Conservation (phyloP, 129 eudicot genomes). For the Daucus carota region DH1_v3.0 NC_030385.2:25864501-25865000, state of each 20-base stretch:
- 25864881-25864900: slow-evolving; percentile 34
- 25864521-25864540: slow-evolving; percentile 1
- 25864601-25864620: slow-evolving; percentile 10
- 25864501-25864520: neutral
- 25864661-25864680: slow-evolving; percentile 17
- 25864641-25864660: neutral
- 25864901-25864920: slow-evolving; percentile 57
- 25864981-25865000: slow-evolving; percentile 20
- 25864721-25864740: slow-evolving; percentile 22
- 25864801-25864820: slow-evolving; percentile 24
- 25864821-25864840: slow-evolving; percentile 42
- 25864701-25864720: slow-evolving; percentile 15
- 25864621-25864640: slow-evolving; percentile 16
- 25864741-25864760: slow-evolving; percentile 19
- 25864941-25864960: slow-evolving; percentile 33
- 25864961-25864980: slow-evolving; percentile 45
- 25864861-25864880: slow-evolving; percentile 74
- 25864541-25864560: neutral
- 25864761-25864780: slow-evolving; percentile 41
- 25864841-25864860: slow-evolving; percentile 80
- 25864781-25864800: slow-evolving; percentile 42
- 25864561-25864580: slow-evolving; percentile 11
- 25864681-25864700: slow-evolving; percentile 20
- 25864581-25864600: neutral
- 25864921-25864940: slow-evolving; percentile 55